Evolutionary conservation across 2,329 filamentous ascomycete genomes (phyloP).

Genomic region (Alternaria sp.): DNA sequence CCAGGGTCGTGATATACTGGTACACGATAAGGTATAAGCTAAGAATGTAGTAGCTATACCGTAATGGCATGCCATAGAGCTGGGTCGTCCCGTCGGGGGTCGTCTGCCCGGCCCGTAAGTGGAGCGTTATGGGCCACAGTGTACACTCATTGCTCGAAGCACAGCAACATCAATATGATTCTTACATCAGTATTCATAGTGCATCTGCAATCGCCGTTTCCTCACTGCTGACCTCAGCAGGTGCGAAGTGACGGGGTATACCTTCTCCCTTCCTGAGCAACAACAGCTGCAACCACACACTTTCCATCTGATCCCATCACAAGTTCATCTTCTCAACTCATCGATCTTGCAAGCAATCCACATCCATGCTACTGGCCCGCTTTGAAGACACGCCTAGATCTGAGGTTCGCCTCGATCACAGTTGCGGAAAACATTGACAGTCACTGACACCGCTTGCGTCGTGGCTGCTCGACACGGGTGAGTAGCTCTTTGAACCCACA

Average conservation of each 20-base stretch:
- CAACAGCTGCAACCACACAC: not conserved
- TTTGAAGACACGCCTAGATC: not conserved
- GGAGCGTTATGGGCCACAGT: not conserved
- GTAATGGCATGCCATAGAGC: not conserved
- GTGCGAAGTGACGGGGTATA: not conserved
- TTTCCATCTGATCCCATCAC: not conserved
- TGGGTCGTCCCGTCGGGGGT: not conserved
- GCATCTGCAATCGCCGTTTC: not conserved
- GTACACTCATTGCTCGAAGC: not conserved
- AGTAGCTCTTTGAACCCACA: not conserved
- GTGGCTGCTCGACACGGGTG: not conserved
- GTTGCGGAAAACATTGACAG: not conserved
- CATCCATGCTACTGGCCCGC: not conserved
- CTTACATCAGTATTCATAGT: not conserved
- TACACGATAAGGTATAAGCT: not conserved
- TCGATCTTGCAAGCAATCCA: not conserved
- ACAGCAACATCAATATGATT: not conserved
- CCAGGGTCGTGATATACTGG: not conserved
- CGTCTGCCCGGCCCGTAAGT: not conserved
- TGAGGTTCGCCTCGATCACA: not conserved
- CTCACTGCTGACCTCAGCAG: not conserved
- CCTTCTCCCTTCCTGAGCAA: not conserved
- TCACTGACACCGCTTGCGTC: not conserved
- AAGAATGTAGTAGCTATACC: not conserved
- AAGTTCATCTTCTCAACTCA: not conserved